These are phyloP conservation scores for Persicaria tinctoria DNA, from an alignment of 148 eudicot species.

Conservation along the genomic window DNA sequence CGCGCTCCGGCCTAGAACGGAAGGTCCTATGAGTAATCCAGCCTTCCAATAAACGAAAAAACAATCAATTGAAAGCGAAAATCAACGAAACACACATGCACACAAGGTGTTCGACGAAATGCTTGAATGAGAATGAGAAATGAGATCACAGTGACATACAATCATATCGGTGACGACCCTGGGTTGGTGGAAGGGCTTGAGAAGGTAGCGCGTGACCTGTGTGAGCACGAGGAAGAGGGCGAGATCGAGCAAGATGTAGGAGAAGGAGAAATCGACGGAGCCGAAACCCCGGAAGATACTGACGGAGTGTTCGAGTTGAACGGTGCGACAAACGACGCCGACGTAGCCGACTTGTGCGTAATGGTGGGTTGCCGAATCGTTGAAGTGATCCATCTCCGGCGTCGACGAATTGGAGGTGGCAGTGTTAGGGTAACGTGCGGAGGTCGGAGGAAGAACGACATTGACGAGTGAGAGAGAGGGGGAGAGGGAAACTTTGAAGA, in stretches of 20 bases:
- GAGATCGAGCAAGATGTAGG: conserved; percentile 43
- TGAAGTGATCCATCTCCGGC: too few relatives aligned
- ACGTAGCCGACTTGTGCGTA: neutral
- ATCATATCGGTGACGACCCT: conserved; percentile 51
- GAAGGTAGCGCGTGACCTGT: conserved; percentile 36
- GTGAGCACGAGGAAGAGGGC: conserved; percentile 33
- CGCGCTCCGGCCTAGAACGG: conserved; percentile 45
- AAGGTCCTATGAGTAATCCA: conserved; percentile 78
- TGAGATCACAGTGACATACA: conserved; percentile 29
- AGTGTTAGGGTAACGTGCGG: neutral
- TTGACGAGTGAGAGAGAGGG: neutral
- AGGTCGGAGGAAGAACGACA: too few relatives aligned
- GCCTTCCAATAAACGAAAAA: conserved; percentile 39
- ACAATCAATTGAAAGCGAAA: neutral
- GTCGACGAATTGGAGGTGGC: neutral
- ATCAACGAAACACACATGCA: neutral
- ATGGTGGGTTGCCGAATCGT: neutral
- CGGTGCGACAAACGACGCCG: conserved; percentile 24
- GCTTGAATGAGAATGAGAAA: neutral
- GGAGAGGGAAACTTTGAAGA: conserved; percentile 4
- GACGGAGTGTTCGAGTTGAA: conserved; percentile 22
- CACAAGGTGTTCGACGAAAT: neutral
- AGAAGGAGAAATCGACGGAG: conserved; percentile 46
- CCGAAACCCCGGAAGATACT: conserved; percentile 33
- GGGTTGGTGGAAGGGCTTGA: conserved; percentile 76